A percentile compares a stretch with the other conserved stretches of the same genome.
phyloP scores from a whole-genome alignment of 2,329 filamentous ascomycete genomes.

The Metarhizium album region DNA sequence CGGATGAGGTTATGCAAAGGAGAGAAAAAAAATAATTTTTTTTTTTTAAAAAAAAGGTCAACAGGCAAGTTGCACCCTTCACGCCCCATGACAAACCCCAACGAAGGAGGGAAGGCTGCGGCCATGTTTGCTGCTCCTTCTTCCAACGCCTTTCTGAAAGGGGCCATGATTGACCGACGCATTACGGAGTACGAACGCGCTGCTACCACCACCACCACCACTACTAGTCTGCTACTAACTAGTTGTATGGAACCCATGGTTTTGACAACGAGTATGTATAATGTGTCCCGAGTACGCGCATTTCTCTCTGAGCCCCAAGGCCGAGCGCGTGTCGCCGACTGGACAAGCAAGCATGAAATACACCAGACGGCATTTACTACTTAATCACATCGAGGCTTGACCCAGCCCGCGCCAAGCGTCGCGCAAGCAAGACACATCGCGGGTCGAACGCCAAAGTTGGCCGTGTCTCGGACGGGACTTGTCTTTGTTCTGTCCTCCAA shows the following conservation, averaged over 20 bases:
- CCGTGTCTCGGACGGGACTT: neutral
- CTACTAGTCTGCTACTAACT: no score
- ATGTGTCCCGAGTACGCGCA: neutral
- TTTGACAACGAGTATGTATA: no score
- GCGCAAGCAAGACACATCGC: neutral
- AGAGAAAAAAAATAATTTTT: no score
- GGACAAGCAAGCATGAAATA: neutral
- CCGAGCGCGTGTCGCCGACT: no score
- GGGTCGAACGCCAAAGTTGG: neutral
- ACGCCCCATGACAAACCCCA: neutral
- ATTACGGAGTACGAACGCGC: neutral
- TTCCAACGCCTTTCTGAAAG: neutral
- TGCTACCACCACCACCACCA: neutral
- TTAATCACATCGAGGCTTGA: neutral
- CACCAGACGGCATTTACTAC: no score
- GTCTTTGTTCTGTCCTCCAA: neutral
- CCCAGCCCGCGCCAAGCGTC: no score
- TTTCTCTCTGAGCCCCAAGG: no score
- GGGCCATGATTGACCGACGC: neutral
- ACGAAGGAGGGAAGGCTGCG: neutral
- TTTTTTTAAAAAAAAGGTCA: no score
- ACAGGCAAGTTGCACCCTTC: no score
- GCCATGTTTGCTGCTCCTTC: neutral
- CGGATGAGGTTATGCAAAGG: no score
- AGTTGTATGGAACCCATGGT: no score